phyloP scores from a whole-genome alignment of 2,329 filamentous ascomycete genomes.

The Fusarium sp. region DNA sequence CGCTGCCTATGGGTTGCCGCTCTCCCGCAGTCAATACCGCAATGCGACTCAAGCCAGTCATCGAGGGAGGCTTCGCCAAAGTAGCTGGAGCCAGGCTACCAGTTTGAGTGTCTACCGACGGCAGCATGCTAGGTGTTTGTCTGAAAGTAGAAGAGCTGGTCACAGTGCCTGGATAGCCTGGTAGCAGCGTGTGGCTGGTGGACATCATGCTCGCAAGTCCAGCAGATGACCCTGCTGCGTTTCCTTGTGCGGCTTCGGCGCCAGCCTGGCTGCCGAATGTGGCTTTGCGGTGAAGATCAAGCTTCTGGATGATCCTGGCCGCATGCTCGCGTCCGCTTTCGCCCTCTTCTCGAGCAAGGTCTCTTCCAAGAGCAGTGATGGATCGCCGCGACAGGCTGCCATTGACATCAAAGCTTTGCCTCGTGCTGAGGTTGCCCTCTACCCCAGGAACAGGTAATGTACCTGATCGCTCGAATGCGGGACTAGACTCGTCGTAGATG shows the following conservation, averaged over 20 bases:
- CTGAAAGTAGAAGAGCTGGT: slow-evolving; percentile 51
- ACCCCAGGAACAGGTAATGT: slow-evolving; percentile 75
- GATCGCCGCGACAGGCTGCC: slow-evolving; percentile 66
- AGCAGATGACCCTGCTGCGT: slow-evolving; percentile 61
- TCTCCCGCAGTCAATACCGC: slow-evolving; percentile 88
- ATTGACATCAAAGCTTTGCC: slow-evolving; percentile 82
- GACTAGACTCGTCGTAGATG: slow-evolving; percentile 65
- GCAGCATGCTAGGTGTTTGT: slow-evolving; percentile 50
- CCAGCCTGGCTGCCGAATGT: slow-evolving; percentile 66
- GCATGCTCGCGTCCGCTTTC: slow-evolving; percentile 86
- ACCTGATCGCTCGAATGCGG: slow-evolving; percentile 70
- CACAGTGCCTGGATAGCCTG: slow-evolving; percentile 65
- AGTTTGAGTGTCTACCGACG: slow-evolving; percentile 62
- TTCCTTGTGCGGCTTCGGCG: slow-evolving; percentile 56
- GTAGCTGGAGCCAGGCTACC: slow-evolving; percentile 86
- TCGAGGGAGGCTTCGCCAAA: slow-evolving; percentile 84
- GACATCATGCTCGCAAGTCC: slow-evolving; percentile 91
- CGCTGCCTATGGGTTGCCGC: slow-evolving; percentile 76
- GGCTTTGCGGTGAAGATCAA: slow-evolving; percentile 89
- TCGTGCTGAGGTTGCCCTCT: slow-evolving; percentile 68
- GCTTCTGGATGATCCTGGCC: slow-evolving; percentile 90
- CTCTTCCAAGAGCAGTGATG: slow-evolving; percentile 66
- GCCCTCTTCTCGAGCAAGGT: slow-evolving; percentile 75
- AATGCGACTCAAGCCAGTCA: slow-evolving; percentile 88
- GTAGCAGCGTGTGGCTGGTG: slow-evolving; percentile 84